phyloP scores from a whole-genome alignment of 192 early-diverging fungal genomes.

The Entomortierella lignicola region DNA sequence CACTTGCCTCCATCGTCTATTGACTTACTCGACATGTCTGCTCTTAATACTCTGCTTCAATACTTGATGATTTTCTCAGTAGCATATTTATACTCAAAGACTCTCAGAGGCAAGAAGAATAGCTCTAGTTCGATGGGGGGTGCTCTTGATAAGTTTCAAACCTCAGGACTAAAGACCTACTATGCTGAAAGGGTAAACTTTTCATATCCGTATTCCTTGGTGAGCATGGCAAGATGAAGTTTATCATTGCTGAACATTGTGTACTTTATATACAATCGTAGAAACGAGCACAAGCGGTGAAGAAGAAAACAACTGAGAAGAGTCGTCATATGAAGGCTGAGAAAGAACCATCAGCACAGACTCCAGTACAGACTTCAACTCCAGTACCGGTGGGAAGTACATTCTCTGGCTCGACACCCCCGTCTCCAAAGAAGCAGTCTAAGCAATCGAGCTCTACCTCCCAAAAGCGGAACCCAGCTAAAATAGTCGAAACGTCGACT shows the following conservation, averaged over 20 bases:
- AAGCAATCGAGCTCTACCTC: conserved; percentile 6
- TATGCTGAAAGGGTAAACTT: conserved; percentile 1
- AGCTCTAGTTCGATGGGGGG: not conserved
- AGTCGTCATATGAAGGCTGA: not conserved
- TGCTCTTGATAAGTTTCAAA: not conserved
- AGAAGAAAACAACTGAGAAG: not conserved
- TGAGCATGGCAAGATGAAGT: not conserved
- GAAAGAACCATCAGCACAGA: not conserved
- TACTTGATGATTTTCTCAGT: conserved; percentile 15
- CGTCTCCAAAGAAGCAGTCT: not conserved
- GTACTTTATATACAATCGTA: too few species aligned
- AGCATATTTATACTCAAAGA: conserved; percentile 8
- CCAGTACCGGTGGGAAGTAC: too few species aligned
- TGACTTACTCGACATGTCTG: not conserved
- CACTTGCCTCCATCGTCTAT: not conserved
- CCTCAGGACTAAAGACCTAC: conserved; percentile 8
- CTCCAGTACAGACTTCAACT: too few species aligned
- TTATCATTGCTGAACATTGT: too few species aligned
- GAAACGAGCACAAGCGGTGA: not conserved
- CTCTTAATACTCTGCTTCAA: conserved; percentile 5
- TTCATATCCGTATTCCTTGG: not conserved
- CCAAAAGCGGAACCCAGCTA: not conserved
- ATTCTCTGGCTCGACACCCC: not conserved
- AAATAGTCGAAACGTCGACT: not conserved
- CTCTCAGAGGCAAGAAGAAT: conserved; percentile 10